Base-by-base conservation (phyloP, 2,329 filamentous ascomycete genomes). In the Chaetomium globosum region DNA sequence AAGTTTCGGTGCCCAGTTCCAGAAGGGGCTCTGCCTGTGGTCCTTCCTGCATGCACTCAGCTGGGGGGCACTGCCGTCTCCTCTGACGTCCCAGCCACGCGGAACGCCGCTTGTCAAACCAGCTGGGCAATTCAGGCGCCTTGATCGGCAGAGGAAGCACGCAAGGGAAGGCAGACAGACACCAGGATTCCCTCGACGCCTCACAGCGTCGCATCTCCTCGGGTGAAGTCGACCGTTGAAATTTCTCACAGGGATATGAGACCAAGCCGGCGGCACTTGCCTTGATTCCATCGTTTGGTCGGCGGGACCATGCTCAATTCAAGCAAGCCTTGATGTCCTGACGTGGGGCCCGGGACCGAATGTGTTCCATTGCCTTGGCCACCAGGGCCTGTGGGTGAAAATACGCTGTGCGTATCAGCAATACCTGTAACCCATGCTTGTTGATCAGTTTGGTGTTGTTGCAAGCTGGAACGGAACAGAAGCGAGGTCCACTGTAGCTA, bases 41-140 rank as follows among this genome's bases (percentile, higher is more conserved):
- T 36, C 9, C 33, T 36, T 12, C 52, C 39, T 56, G 60, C 26
- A 51, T 39, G 33, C 31, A 43, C 39, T 43, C 39, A 52, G 33
- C 9, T 33, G 19, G 48, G 51, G 62, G 51, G 62, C 51, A 43
- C 39, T 61, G 63, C 30, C 8, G 61, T 31, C 23, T 49, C 23
- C 55, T 53, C 60, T 61, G 51, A 58, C 53, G 43, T 54, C 54
- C 59, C 65, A 67, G 65, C 65, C 65, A 65, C 65, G 33, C 59
- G 51, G 63, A 23, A 60, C 56, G 28, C 23, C n/a, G 39, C 49
- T 23, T 9, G n/a, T 52, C 23, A 33, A 56, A 52, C 31, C 16
- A 54, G 28, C 52, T 19, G 23, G 23, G 31, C 52, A 23, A 30
- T 46, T 54, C 16, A 46, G 30, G 36, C n/a, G 48, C 55, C 59